Conservation (phyloP, 345 rosid genomes). For the Cardiospermum halicacabum region DNA sequence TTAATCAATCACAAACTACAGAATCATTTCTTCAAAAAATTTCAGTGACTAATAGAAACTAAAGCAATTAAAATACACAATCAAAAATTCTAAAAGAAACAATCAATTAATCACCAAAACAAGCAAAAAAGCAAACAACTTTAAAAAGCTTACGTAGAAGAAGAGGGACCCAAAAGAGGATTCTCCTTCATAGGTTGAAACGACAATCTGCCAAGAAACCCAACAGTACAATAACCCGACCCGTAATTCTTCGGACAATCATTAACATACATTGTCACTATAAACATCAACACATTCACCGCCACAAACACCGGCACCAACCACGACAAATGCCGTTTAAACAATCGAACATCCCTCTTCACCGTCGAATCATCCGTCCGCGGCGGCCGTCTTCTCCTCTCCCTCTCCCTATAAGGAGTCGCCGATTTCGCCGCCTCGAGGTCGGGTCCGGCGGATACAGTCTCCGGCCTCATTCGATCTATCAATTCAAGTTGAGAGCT, state of each 20-base stretch:
- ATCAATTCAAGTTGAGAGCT: constrained; percentile 7
- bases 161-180: constrained; percentile 92
- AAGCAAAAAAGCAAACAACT: neutral
- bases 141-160: constrained; percentile 50
- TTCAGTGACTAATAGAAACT: too few relatives aligned
- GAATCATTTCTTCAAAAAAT: too few relatives aligned
- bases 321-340: constrained; percentile 71
- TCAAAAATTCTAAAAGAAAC: neutral
- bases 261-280: constrained; percentile 67
- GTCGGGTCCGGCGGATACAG: neutral
- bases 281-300: constrained; percentile 52
- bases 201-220: constrained; percentile 71
- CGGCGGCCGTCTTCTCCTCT: constrained; percentile 9
- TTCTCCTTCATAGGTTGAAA: constrained; percentile 85
- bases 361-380: constrained; percentile 9
- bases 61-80: too few relatives aligned
- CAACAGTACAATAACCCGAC: constrained; percentile 40
- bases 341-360: constrained; percentile 36
- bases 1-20: too few relatives aligned
- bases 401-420: too few relatives aligned
- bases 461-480: constrained; percentile 20
- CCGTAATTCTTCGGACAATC: constrained; percentile 63
- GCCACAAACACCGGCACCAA: constrained; percentile 66
- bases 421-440: constrained; percentile 44
- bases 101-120: neutral